Base-by-base conservation (phyloP, 441 rosid species). In the Corymbia citriodora region DNA sequence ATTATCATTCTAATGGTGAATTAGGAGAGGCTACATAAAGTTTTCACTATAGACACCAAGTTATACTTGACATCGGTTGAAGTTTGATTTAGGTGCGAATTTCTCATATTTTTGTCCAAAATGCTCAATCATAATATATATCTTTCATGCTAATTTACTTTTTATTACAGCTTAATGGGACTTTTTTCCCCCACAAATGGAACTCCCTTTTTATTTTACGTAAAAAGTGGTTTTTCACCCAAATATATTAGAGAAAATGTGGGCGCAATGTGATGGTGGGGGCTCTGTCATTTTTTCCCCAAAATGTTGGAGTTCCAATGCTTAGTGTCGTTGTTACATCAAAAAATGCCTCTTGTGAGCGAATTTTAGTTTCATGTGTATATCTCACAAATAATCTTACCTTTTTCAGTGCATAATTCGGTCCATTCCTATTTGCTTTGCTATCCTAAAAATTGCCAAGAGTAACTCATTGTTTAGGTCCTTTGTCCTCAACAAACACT, bases 401-500 rank as follows among this genome's bases (percentile, higher is more conserved):
- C 19, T 57, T 57, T 0, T 1, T 57, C 9, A 27, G 61, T 57
- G 12, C 1, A 0, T 11, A 21, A 3, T 21, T 9, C 61, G 23
- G 23, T 57, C 9, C 2, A 57, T 57, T 57, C 23, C 0, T 57
- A 0, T 4, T 27, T 57, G 2, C 0, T 57, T 21, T 57, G 27
- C 9, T 27, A 21, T 57, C 12, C 12, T 0, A 21, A 21, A 21
- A 0, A 25, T 57, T 57, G 23, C 23, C 6, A 21, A 0, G 61
- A 21, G 27, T 12, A 10, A 9, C 0, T 57, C 61, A n/a, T n/a
- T n/a, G n/a, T n/a, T n/a, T n/a, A n/a, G n/a, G n/a, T n/a, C n/a
- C n/a, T 57, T 21, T 57, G 6, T 0, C 0, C 63, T 57, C 0
- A 57, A 0, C 23, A 1, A 57, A 57, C 6, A 23, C 63, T 57